Evolutionary conservation across 129 eudicot species (phyloP), one percentile per base, ranked within the genome.

Genomic region (Mikania micrantha): DNA sequence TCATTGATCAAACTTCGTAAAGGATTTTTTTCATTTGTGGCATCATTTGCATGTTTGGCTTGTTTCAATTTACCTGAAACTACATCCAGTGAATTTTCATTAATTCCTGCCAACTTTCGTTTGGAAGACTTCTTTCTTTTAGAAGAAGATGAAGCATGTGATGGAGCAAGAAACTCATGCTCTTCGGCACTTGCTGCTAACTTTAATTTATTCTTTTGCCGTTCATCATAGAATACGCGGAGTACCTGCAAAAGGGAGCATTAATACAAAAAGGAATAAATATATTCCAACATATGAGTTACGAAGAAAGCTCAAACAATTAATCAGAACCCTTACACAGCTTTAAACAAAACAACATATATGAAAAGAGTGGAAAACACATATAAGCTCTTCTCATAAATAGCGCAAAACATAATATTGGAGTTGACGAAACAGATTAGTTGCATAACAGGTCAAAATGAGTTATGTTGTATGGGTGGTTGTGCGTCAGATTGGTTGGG

Each of bases 161-260:
- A 77, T 24, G 8, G 59, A 27, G 72, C 60, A 66, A 42, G 74
- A 24, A 44, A 61, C 12, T 56, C 78, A 47, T 38, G 53, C n/a
- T 42, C 64, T 38, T 81, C 70, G 25, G 79, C 49, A 70, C 62
- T 66, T 52, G 58, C 42, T 82, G 74, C 77, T 64, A 78, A 77
- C 59, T 61, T 72, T 41, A 35, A 28, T 47, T 75, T 67, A 35
- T 58, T 12, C 79, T 78, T 88, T 75, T 61, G 88, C 49, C 88
- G 74, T 67, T 80, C 80, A 80, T 85, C 96, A 75, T 83, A 70
- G 60, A 78, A 80, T n/a, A 88, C 83, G 50, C 89, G 92, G 48
- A 85, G 88, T 64, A 88, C 96, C 96, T 88, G 83, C 77, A n/a
- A 80, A 49, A 0, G 34, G 62, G 8, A 57, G 48, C 56, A 67